Evolutionary conservation across 2,329 filamentous ascomycete genomes (phyloP).

Genomic region (Monosporascus sp.): DNA sequence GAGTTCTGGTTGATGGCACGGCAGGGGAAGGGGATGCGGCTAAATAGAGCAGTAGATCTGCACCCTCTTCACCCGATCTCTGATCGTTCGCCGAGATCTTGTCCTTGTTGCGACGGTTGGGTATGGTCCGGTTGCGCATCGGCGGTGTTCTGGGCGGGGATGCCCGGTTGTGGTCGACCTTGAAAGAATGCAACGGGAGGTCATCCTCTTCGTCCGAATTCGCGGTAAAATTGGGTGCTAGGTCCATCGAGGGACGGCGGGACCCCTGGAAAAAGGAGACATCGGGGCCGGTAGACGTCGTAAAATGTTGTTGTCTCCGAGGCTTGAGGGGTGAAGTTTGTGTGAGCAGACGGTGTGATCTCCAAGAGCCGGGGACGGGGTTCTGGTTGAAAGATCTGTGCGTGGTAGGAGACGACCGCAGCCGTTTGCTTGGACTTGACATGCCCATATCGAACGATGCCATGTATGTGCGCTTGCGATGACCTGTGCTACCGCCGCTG

Average conservation of each 20-base stretch:
- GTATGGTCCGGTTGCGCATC: conserved; percentile 49
- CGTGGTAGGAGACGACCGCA: conserved; percentile 60
- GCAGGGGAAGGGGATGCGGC: conserved; percentile 89
- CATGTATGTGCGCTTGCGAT: conserved; percentile 59
- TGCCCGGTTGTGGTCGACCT: conserved; percentile 58
- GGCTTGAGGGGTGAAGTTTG: conserved; percentile 85
- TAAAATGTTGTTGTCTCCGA: conserved; percentile 69
- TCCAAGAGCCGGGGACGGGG: conserved; percentile 63
- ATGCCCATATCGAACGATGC: conserved; percentile 51
- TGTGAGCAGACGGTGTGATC: conserved; percentile 67
- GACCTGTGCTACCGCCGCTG: conserved; percentile 61
- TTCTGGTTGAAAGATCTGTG: conserved; percentile 49
- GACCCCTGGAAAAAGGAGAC: conserved; percentile 75
- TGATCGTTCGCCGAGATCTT: conserved; percentile 41
- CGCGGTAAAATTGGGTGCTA: conserved; percentile 55
- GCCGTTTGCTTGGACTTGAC: conserved; percentile 62
- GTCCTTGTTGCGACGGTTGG: conserved; percentile 43
- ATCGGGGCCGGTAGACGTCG: conserved; percentile 63
- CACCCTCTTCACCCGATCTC: conserved; percentile 71
- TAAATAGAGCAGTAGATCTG: conserved; percentile 75
- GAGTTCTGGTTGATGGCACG: conserved; percentile 46
- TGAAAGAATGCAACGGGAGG: conserved; percentile 71
- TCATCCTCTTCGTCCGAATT: conserved; percentile 78
- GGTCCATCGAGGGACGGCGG: conserved; percentile 61
- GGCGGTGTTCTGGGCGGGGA: conserved; percentile 85